Base-by-base conservation (phyloP, 352 stramenopile genomes). In the Phytopythium kandeliae region DNA sequence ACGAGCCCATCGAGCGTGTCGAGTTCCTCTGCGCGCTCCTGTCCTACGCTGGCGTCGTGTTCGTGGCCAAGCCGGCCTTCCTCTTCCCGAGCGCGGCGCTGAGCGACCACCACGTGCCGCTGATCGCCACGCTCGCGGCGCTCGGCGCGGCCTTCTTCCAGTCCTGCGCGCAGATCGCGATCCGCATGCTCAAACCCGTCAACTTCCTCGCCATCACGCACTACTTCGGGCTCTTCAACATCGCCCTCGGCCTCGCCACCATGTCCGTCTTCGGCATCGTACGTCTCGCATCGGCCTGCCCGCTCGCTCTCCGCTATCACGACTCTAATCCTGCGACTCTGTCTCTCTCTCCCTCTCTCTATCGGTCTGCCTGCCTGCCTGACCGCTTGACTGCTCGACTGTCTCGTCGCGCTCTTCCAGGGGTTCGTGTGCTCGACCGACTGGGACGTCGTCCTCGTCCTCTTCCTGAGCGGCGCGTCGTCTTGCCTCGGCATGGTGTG, bases 21-120 rank as follows among this genome's bases (percentile, higher is more conserved):
- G 71, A 81, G 53, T 75, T 86, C 51, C 17, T 65, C 2, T 69
- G 69, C 30, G 67, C 69, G 9, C 25, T 83, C 33, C 48, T 75
- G 12, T 85, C 78, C 46, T 89, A 81, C 50, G 48, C 66, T 4
- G 78, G 78, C 9, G 71, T 86, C n/a, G 22, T 86, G 40, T 85
- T 85, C 49, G 74, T 89, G 43, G 68, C 75, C 12, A 74, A 70
- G 9, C 78, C 78, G 12, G 63, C 70, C 13, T 69, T 81, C 43
- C 16, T 89, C 15, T 89, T 89, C 41, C 53, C 60, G 0, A 22
- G 41, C 31, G 19, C 51, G 30, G 24, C 13, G 22, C 22, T 46
- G 11, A 31, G 48, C 26, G 36, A 55, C 45, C 24, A 28, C n/a
- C 19, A 64, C 30, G 35, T 57, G 37, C 53, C 19, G 37, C 48